Conservation (phyloP, 2,329 filamentous ascomycete genomes). For the Aspergillus calidoustus region DNA sequence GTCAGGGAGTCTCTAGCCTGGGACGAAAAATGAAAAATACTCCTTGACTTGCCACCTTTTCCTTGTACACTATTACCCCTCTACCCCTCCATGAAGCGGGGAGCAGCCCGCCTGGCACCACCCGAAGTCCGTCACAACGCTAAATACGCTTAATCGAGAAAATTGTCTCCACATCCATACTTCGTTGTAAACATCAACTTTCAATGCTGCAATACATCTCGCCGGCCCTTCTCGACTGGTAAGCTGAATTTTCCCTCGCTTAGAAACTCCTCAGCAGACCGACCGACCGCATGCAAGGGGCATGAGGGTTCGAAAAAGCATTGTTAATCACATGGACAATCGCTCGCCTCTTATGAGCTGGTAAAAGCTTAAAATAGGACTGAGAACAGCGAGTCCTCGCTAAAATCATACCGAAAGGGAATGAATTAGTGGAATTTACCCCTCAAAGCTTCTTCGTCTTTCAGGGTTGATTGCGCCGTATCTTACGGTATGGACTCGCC, state of each 20-base stretch:
- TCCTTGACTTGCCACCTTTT: background rate
- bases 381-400: background rate
- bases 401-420: background rate
- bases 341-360: background rate
- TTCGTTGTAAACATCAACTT: background rate
- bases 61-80: background rate
- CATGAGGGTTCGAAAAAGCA: background rate
- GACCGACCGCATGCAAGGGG: background rate
- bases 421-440: background rate
- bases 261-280: background rate
- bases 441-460: no score
- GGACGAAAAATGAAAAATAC: constrained; percentile 20
- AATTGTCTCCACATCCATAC: background rate
- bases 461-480: no score
- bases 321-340: background rate
- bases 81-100: constrained; percentile 2
- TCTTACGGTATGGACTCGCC: no score
- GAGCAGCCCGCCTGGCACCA: background rate
- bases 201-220: no score
- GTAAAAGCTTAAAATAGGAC: background rate
- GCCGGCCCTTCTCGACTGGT: no score
- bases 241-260: no score
- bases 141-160: constrained; percentile 17
- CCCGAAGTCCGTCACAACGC: constrained; percentile 9
- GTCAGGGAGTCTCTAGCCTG: constrained; percentile 13